Conservation (phyloP, 2,329 filamentous ascomycete species). For the Aspergillus intermedius region DNA sequence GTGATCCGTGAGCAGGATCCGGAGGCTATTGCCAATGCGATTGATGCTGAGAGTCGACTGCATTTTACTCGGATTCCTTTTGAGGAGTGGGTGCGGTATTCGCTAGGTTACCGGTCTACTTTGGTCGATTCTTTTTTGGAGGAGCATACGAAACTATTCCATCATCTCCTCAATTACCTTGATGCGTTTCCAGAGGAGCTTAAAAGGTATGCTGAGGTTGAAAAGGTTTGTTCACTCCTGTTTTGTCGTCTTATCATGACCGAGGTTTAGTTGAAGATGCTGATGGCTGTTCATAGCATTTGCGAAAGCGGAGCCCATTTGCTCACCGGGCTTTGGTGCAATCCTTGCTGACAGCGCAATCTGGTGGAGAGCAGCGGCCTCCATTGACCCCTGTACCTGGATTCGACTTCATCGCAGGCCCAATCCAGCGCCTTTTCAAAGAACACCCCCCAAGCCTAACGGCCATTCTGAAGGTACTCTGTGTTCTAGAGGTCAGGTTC, state of each 20-base stretch:
- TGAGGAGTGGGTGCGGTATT: slow-evolving; percentile 35
- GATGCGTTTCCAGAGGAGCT: slow-evolving; percentile 26
- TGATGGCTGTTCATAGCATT: slow-evolving; percentile 19
- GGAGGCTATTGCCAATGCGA: slow-evolving; percentile 23
- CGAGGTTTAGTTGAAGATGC: neutral
- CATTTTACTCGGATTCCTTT: slow-evolving; percentile 35
- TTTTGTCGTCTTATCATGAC: neutral
- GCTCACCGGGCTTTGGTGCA: slow-evolving; percentile 30
- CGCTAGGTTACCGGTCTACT: slow-evolving; percentile 27
- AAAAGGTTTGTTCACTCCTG: slow-evolving; percentile 22
- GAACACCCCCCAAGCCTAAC: slow-evolving; percentile 24
- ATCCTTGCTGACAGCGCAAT: slow-evolving; percentile 22
- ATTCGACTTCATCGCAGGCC: slow-evolving; percentile 32
- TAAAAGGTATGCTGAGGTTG: slow-evolving; percentile 28
- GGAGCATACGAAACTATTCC: slow-evolving; percentile 32
- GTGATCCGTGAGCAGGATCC: slow-evolving; percentile 16
- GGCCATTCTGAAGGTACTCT: slow-evolving; percentile 30
- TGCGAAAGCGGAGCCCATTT: slow-evolving; percentile 31
- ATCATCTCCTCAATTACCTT: slow-evolving; percentile 27
- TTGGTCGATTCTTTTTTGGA: slow-evolving; percentile 35
- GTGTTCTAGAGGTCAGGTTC: slow-evolving; percentile 30
- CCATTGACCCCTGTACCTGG: slow-evolving; percentile 9
- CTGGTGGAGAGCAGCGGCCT: slow-evolving; percentile 10
- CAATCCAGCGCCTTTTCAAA: slow-evolving; percentile 33
- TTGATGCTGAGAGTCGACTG: slow-evolving; percentile 35